phyloP scores from a whole-genome alignment of 495 filamentous ascomycete species.

The Lindgomyces ingoldianus region DNA sequence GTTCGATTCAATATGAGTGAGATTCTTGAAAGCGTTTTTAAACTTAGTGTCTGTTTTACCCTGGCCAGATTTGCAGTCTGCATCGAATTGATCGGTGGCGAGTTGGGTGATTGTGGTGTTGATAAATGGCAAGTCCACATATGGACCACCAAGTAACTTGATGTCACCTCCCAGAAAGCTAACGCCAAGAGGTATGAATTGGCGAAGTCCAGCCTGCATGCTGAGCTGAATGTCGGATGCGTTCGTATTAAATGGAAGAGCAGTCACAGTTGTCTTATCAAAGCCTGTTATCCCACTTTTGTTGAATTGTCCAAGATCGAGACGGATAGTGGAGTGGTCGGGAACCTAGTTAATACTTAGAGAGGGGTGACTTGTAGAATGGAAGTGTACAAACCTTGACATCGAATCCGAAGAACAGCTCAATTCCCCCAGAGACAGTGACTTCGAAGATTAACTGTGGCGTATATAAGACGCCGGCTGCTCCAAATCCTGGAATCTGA shows the following conservation, averaged over 20 bases:
- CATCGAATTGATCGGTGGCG: neutral
- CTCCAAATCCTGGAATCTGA: conserved; percentile 10
- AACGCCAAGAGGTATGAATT: conserved; percentile 7
- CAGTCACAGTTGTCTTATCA: conserved; percentile 1
- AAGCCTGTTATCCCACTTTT: conserved; percentile 10
- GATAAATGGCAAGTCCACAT: conserved; percentile 3
- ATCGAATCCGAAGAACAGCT: conserved; percentile 13
- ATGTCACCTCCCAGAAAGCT: conserved; percentile 1
- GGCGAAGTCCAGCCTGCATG: conserved; percentile 1
- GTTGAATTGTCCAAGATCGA: conserved; percentile 15
- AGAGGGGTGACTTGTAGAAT: neutral
- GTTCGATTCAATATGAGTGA: conserved; percentile 8
- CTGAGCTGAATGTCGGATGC: conserved; percentile 5
- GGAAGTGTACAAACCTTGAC: conserved; percentile 2
- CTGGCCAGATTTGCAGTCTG: conserved; percentile 18
- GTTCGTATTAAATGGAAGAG: conserved; percentile 16
- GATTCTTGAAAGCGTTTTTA: conserved; percentile 11
- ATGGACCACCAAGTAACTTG: conserved; percentile 1
- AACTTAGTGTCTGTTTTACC: neutral
- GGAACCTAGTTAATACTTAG: conserved; percentile 5
- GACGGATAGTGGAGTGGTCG: conserved; percentile 17
- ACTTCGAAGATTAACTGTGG: conserved; percentile 7
- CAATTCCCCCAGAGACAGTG: neutral
- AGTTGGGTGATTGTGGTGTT: conserved; percentile 15
- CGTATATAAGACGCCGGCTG: conserved; percentile 1